phyloP scores from a whole-genome alignment of 495 filamentous ascomycete genomes.

The Parmelia sp. region DNA sequence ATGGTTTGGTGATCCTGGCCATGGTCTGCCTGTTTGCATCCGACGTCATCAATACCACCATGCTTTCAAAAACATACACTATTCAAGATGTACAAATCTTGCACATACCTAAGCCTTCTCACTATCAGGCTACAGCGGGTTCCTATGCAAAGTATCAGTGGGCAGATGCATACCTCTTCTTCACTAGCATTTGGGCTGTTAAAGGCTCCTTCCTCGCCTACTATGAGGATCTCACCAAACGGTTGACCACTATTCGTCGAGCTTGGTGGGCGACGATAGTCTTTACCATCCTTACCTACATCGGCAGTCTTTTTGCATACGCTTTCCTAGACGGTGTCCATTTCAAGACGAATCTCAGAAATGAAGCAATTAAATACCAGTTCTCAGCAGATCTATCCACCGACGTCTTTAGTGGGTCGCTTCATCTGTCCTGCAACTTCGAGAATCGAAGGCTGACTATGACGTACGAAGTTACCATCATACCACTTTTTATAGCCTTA shows the following conservation, averaged over 20 bases:
- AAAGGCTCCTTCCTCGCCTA: slow-evolving; percentile 13
- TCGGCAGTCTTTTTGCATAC: slow-evolving; percentile 15
- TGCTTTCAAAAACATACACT: not conserved
- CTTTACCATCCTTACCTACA: slow-evolving; percentile 7
- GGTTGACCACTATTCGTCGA: not conserved
- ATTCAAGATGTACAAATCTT: not conserved
- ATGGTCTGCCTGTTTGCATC: slow-evolving; percentile 7
- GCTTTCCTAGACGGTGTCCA: slow-evolving; percentile 3
- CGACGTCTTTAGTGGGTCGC: slow-evolving; percentile 6
- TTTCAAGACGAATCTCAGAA: not conserved
- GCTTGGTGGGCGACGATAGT: slow-evolving; percentile 10
- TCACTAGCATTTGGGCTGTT: slow-evolving; percentile 11
- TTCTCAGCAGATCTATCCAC: slow-evolving; percentile 7
- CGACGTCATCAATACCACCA: not conserved
- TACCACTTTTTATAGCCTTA: slow-evolving; percentile 6
- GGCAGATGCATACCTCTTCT: slow-evolving; percentile 9
- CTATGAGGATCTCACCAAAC: slow-evolving; percentile 14
- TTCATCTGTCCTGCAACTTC: not conserved
- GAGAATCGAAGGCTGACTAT: not conserved
- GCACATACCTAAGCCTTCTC: not conserved
- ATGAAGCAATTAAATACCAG: slow-evolving; percentile 11
- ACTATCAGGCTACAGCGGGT: not conserved
- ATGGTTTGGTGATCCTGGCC: slow-evolving; percentile 13
- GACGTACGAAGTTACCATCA: not conserved
- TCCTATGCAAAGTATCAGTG: slow-evolving; percentile 5